Evolutionary conservation across 306 rosid genomes (phyloP), one percentile per base, ranked within the genome.

Genomic region (Rosa chinensis): DNA sequence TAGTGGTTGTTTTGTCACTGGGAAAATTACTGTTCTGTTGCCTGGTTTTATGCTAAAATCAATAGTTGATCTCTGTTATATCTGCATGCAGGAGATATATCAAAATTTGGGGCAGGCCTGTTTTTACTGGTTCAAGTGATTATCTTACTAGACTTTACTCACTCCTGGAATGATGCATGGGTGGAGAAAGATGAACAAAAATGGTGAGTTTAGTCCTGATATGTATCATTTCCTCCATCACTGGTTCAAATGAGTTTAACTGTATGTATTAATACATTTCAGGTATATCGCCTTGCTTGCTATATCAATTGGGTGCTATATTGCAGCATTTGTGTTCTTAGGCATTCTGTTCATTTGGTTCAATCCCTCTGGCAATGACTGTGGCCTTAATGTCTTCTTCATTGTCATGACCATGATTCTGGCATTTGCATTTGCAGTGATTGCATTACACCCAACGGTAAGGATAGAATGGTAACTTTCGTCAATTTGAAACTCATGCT

Each of bases 311-410:
- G 94, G 77, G 79, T 95, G 98, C 96, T 95, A 95, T 86, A 82
- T 92, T 77, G 96, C 70, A 77, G 93, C 99, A 74, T 95, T 74
- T 87, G 40, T 83, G 0, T 39, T 93, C 63, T 87, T 93, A 0
- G 99, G 99, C 78, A 52, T 95, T 88, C 87, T 93, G 75, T 95
- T 95, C 84, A 91, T 93, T 80, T 95, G 99, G 99, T 95, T 95
- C 88, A 78, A 90, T 79, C 99, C 99, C 48, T 87, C 97, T 23
- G 97, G 99, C 76, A 75, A 95, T 77, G 97, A 93, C 82, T 95
- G 99, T 50, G 84, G 98, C 86, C 92, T 95, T 80, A 95, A 95
- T 76, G 83, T 95, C 84, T 95, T 95, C 89, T 95, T 95, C 87
- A 85, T 95, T 70, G 92, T 87, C 80, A 93, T 91, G 98, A 89